These are phyloP conservation scores for Microbotryomycetes sp. DNA, from an alignment of 1,284 basidiomycete species.

Conservation along the genomic window DNA sequence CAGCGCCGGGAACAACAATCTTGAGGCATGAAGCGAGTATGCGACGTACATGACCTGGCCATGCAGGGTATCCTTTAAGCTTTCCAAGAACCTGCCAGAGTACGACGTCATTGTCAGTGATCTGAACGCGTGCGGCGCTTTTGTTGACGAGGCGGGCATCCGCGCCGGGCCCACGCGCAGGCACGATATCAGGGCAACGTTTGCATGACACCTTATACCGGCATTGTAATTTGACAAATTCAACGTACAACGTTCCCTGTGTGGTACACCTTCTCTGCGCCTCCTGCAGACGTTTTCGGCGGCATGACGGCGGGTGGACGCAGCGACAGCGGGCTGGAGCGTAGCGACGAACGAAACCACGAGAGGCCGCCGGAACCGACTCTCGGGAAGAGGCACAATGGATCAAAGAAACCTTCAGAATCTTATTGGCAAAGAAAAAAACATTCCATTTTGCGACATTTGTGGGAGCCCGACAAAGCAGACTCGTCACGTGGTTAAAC, in stretches of 20 bases:
- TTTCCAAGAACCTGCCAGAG: conserved; percentile 66
- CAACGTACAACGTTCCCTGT: conserved; percentile 1
- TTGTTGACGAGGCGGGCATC: neutral
- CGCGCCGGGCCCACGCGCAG: neutral
- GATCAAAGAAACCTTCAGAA: too few relatives aligned
- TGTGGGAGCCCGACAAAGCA: too few relatives aligned
- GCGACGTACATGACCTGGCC: conserved; percentile 74
- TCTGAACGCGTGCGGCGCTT: neutral
- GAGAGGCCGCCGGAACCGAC: too few relatives aligned
- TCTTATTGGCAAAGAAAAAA: too few relatives aligned
- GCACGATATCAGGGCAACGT: neutral
- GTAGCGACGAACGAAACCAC: too few relatives aligned
- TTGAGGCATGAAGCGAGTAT: too few relatives aligned
- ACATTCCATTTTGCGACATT: too few relatives aligned
- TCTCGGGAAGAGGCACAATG: too few relatives aligned
- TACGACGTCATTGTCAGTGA: neutral
- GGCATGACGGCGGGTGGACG: neutral
- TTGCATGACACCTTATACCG: neutral
- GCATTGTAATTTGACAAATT: too few relatives aligned
- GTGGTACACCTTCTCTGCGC: neutral
- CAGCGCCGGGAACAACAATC: too few relatives aligned
- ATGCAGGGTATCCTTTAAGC: conserved; percentile 85
- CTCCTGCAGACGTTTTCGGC: neutral
- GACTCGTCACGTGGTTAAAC: too few relatives aligned
- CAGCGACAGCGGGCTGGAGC: too few relatives aligned